Percentiles rank a stretch among this genome's conserved stretches.
phyloP scores from a whole-genome alignment of 805 yeast genomes.

The Barnettozyma sp. region DNA sequence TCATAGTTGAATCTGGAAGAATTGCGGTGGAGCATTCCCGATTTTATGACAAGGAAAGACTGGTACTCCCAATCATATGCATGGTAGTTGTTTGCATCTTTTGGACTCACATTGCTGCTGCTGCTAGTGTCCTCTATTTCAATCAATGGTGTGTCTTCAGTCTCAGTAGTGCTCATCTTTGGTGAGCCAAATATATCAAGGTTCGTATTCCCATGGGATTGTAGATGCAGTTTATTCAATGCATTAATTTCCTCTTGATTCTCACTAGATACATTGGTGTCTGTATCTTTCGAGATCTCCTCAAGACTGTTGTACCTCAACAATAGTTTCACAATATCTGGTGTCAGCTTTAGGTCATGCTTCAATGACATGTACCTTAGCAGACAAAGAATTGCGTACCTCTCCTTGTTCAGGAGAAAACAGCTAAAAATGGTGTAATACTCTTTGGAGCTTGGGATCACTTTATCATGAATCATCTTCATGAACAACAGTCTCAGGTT shows the following conservation, averaged over 20 bases:
- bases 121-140: conserved; percentile 1
- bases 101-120: too few species aligned
- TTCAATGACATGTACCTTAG: conserved; percentile 19
- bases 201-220: too few species aligned
- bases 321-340: conserved; percentile 1
- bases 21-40: conserved; percentile 1
- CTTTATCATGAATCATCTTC: conserved; percentile 22
- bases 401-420: conserved; percentile 14
- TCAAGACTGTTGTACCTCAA: conserved; percentile 1
- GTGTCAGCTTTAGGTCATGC: conserved; percentile 12
- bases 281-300: too few species aligned
- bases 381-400: conserved; percentile 17
- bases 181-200: too few species aligned
- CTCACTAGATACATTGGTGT: too few species aligned
- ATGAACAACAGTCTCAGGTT: conserved; percentile 19
- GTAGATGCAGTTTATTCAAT: too few species aligned
- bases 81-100: too few species aligned
- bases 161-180: not conserved
- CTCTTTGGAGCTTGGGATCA: conserved; percentile 17
- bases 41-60: not conserved
- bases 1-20: not conserved
- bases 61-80: conserved; percentile 6
- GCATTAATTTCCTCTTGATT: too few species aligned
- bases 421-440: conserved; percentile 17
- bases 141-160: conserved; percentile 2